phyloP scores from a whole-genome alignment of 2,329 filamentous ascomycete species.

The Cryphonectria radicalis region DNA sequence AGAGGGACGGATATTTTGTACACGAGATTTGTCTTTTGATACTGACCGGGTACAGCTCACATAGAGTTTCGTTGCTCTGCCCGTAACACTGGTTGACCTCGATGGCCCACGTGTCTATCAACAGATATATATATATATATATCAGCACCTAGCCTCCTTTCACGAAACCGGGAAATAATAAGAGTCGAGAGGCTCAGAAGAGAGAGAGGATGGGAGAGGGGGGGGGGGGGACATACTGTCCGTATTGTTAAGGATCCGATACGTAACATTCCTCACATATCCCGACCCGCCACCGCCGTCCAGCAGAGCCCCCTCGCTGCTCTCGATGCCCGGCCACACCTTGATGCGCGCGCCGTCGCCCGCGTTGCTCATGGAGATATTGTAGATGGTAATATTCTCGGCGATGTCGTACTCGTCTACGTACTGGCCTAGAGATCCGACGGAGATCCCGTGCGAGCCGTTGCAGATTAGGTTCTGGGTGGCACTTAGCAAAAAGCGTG shows the following conservation, averaged over 20 bases:
- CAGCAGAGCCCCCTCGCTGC: conserved; percentile 14
- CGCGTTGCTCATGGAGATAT: conserved; percentile 52
- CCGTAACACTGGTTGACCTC: conserved; percentile 67
- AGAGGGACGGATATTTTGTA: background rate
- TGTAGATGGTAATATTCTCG: conserved; percentile 58
- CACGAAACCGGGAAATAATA: background rate
- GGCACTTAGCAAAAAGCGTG: background rate
- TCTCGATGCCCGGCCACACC: conserved; percentile 49
- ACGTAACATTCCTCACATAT: conserved; percentile 46
- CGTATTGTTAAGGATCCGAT: conserved; percentile 59
- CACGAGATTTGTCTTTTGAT: background rate
- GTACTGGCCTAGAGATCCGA: conserved; percentile 66
- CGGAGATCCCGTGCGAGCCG: conserved; percentile 64
- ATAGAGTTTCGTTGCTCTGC: conserved; percentile 34
- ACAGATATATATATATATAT: too few species aligned
- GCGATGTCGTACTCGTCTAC: conserved; percentile 60
- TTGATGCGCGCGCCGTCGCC: conserved; percentile 66
- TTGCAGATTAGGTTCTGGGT: conserved; percentile 65
- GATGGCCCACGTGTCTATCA: conserved; percentile 52
- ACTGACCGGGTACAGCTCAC: conserved; percentile 41
- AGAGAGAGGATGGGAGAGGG: background rate
- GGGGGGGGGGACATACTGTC: conserved; percentile 51
- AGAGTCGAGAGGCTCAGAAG: background rate
- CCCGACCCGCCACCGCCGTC: conserved; percentile 25
- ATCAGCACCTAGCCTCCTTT: background rate